Percentiles rank a stretch among this genome's conserved stretches.
phyloP scores from a whole-genome alignment of 495 filamentous ascomycete genomes.

The Lentithecium fluviatile region DNA sequence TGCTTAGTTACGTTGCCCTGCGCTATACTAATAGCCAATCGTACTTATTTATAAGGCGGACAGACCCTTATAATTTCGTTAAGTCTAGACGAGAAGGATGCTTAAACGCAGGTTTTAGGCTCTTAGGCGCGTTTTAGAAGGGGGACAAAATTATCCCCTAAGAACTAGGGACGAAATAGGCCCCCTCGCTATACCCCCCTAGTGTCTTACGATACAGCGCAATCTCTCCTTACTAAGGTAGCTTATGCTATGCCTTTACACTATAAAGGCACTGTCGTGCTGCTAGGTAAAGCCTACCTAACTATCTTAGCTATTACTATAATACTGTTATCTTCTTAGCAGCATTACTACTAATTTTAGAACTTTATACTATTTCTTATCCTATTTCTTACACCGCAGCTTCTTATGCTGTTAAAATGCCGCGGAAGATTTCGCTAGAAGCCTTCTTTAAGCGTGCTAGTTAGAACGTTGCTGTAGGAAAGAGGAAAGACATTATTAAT shows the following conservation, averaged over 20 bases:
- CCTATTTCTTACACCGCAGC: slow-evolving; percentile 8
- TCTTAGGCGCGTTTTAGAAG: neutral
- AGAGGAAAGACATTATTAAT: slow-evolving; percentile 2
- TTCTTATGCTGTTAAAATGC: slow-evolving; percentile 2
- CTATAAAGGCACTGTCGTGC: slow-evolving; percentile 1
- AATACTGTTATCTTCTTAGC: neutral
- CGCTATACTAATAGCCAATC: neutral
- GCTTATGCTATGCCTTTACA: neutral
- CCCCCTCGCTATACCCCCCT: neutral
- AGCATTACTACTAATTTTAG: neutral
- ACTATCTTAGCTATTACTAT: slow-evolving; percentile 1
- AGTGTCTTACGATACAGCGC: neutral
- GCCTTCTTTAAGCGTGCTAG: slow-evolving; percentile 8
- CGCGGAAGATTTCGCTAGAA: slow-evolving; percentile 10
- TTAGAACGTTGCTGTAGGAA: neutral
- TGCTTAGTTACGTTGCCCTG: neutral
- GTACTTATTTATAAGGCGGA: neutral
- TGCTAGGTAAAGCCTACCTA: slow-evolving; percentile 1
- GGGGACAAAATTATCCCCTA: neutral
- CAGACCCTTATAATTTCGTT: neutral
- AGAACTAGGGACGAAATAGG: neutral
- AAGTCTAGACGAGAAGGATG: slow-evolving; percentile 5
- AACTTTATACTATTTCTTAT: slow-evolving; percentile 9
- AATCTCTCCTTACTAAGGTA: neutral
- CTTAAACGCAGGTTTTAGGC: neutral